Evolutionary conservation across 2,329 filamentous ascomycete species (phyloP), one percentile per base, ranked within the genome.

Genomic region (Amphichorda felina): DNA sequence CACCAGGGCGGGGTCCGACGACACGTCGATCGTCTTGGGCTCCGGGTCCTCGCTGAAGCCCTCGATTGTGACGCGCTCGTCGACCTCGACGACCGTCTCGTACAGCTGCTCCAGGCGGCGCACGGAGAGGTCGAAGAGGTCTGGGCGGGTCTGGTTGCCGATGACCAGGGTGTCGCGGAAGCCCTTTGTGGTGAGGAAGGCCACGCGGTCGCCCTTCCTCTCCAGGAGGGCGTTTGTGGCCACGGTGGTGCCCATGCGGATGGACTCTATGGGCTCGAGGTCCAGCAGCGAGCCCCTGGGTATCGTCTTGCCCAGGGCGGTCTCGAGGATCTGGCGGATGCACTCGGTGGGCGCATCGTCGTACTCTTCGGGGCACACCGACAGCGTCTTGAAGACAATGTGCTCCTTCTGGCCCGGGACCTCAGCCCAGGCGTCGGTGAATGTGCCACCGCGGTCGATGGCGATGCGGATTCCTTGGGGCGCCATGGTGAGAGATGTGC

Each of bases 381-480:
- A 84, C 11, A 84, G 66, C 1, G 83, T 65, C 56, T 84, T 84
- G 53, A 84, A 78, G 39, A 84, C 58, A 10, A 40, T 30, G 21
- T 40, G 32, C 5, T 42, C 38, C 26, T 35, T 33, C 10, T 32
- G 22, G 5, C 33, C 38, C 7, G 40, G 40, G 8, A 42, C 30
- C 21, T 36, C 29, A 10, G 40, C 40, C 40, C 40, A 42, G 18
- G 40, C 40, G 59, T 94, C 87, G 26, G 87, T 94, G 55, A 94
- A 94, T 18, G 87, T 94, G 39, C 87, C 87, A 45, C 87, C 87
- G 41, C 87, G 79, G 49, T 74, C 70, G 39, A 86, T 86, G 44
- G 81, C 80, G 46, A 86, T 85, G 51, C 79, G 76, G 47, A 85
- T 77, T 8, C 21, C 21, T 24, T 24, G 21, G 10, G 6, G 6